Percentiles rank a stretch among this genome's conserved stretches.
phyloP scores from a whole-genome alignment of 2,329 filamentous ascomycete species.

The Orbilia ellipsospora region DNA sequence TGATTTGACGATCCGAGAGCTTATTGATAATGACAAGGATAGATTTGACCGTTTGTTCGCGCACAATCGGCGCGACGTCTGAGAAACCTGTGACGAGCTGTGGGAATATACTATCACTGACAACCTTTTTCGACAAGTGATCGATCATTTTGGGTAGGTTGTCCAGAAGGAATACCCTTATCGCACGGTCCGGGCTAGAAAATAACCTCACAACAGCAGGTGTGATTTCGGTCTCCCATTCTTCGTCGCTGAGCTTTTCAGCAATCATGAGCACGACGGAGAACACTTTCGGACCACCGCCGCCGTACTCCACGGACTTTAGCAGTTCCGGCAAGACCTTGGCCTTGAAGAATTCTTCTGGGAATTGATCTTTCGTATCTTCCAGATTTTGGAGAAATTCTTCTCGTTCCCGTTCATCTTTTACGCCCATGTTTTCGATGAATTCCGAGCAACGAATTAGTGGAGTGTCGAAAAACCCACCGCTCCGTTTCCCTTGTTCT shows the following conservation, averaged over 20 bases:
- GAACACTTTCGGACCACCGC: conserved; percentile 91
- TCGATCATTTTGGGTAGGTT: conserved; percentile 92
- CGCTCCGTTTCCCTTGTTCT: conserved; percentile 83
- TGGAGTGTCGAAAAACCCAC: conserved; percentile 91
- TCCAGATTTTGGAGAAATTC: conserved; percentile 87
- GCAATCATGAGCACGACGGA: conserved; percentile 89
- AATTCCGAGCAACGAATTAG: conserved; percentile 92
- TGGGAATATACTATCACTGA: conserved; percentile 97
- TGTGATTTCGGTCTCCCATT: conserved; percentile 84
- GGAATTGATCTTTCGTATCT: conserved; percentile 88
- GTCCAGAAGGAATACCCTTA: conserved; percentile 89
- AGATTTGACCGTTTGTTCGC: conserved; percentile 95
- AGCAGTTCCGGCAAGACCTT: conserved; percentile 93
- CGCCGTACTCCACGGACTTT: conserved; percentile 99
- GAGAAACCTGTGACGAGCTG: conserved; percentile 97
- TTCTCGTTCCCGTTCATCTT: conserved; percentile 83
- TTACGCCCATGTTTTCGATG: conserved; percentile 91
- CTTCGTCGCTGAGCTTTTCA: conserved; percentile 84
- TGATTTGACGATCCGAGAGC: conserved; percentile 89
- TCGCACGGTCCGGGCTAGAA: conserved; percentile 87
- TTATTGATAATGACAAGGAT: conserved; percentile 84
- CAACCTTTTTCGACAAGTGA: conserved; percentile 82
- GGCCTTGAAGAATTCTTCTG: conserved; percentile 97
- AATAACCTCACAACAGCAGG: conserved; percentile 90
- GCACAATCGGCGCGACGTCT: conserved; percentile 86